Percentiles rank a stretch among this genome's conserved stretches.
phyloP scores from a whole-genome alignment of 768 basidiomycete species.

The Sarcodon sp. region DNA sequence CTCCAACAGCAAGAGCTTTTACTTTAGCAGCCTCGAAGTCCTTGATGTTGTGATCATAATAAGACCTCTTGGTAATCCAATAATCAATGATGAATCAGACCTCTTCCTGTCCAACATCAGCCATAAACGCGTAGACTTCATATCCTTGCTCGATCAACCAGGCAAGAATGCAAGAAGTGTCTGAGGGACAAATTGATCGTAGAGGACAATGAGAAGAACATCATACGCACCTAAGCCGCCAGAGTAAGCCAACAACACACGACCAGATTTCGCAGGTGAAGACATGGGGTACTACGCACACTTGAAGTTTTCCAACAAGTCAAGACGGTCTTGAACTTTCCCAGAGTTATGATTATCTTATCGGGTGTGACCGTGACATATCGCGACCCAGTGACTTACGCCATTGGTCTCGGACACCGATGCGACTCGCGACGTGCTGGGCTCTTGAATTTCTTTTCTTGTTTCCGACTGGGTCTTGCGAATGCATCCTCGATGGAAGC shows the following conservation, averaged over 20 bases:
- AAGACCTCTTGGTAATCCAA: neutral
- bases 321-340: too few relatives aligned
- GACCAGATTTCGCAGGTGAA: slow-evolving; percentile 41
- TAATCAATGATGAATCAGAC: slow-evolving; percentile 19
- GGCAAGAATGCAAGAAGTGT: slow-evolving; percentile 97
- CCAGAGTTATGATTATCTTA: too few relatives aligned
- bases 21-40: slow-evolving; percentile 86
- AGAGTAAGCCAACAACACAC: slow-evolving; percentile 95
- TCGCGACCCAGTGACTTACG: too few relatives aligned
- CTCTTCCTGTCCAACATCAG: slow-evolving; percentile 89
- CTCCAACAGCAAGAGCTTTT: slow-evolving; percentile 86
- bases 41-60: slow-evolving; percentile 23
- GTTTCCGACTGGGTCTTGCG: too few relatives aligned
- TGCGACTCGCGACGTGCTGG: too few relatives aligned
- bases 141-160: slow-evolving; percentile 99
- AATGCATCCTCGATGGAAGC: too few relatives aligned
- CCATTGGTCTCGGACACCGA: too few relatives aligned
- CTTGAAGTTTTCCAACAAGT: too few relatives aligned
- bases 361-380: too few relatives aligned
- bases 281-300: neutral
- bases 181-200: slow-evolving; percentile 23
- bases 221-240: slow-evolving; percentile 79
- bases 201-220: neutral
- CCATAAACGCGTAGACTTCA: slow-evolving; percentile 96
- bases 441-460: too few relatives aligned